A percentile compares a stretch with the other conserved stretches of the same genome.
Evolutionary conservation across 371 early-diverging fungal genomes (phyloP).

Genomic region (Encephalitozoon romaleae): DNA sequence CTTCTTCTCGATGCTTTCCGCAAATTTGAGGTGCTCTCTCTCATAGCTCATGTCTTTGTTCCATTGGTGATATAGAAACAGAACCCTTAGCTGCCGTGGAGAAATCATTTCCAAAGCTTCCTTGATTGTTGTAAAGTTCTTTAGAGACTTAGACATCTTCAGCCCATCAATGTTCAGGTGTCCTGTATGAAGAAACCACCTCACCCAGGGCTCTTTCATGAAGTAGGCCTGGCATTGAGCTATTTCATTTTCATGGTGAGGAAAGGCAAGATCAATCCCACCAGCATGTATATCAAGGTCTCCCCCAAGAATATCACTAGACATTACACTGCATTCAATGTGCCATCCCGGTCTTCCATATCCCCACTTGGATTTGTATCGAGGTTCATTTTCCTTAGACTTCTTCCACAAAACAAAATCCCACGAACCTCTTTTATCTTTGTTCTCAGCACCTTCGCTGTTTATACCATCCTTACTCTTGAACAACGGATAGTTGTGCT

Average conservation of each 20-base stretch:
- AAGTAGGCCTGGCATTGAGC: slow-evolving; percentile 80
- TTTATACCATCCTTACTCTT: slow-evolving; percentile 26
- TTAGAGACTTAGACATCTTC: slow-evolving; percentile 97
- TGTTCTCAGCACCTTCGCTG: slow-evolving; percentile 60
- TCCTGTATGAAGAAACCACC: slow-evolving; percentile 94
- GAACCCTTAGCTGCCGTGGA: slow-evolving; percentile 76
- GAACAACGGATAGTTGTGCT: slow-evolving; percentile 57
- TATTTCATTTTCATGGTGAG: slow-evolving; percentile 98
- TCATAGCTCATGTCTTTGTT: slow-evolving; percentile 77
- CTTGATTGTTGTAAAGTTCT: slow-evolving; percentile 91
- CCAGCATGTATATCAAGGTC: slow-evolving; percentile 94
- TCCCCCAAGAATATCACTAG: slow-evolving; percentile 75
- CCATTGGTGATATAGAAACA: slow-evolving; percentile 86
- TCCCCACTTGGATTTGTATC: slow-evolving; percentile 87
- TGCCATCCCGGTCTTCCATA: slow-evolving; percentile 94
- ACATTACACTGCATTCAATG: slow-evolving; percentile 99
- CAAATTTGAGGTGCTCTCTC: slow-evolving; percentile 70
- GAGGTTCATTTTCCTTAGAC: slow-evolving; percentile 87
- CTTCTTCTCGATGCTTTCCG: slow-evolving; percentile 69
- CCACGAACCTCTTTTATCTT: slow-evolving; percentile 67
- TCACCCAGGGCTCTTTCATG: slow-evolving; percentile 79
- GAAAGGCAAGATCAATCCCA: slow-evolving; percentile 93
- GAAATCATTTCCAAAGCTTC: slow-evolving; percentile 75
- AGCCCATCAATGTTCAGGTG: slow-evolving; percentile 92
- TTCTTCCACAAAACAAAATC: slow-evolving; percentile 99